Conservation (phyloP, 495 filamentous ascomycete genomes). For the Penicillium canescens region DNA sequence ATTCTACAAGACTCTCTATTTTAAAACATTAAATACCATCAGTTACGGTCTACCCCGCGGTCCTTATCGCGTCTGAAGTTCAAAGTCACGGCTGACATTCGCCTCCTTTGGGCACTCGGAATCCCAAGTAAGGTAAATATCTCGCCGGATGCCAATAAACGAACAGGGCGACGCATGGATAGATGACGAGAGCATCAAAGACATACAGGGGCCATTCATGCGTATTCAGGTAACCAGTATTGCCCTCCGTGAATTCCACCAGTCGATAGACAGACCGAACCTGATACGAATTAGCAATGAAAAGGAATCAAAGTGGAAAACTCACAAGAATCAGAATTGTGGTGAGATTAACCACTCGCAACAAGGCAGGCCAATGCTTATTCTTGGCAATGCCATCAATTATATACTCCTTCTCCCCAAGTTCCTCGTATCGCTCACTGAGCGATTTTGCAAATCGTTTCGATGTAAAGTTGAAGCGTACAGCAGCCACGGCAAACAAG, state of each 20-base stretch:
- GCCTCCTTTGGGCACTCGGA: constrained; percentile 19
- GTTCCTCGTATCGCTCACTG: constrained; percentile 24
- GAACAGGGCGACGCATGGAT: constrained; percentile 48
- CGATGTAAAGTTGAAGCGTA: constrained; percentile 42
- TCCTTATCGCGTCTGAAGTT: background rate
- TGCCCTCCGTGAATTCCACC: constrained; percentile 60
- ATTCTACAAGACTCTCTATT: too few species aligned
- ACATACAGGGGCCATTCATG: constrained; percentile 63
- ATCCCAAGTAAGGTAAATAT: constrained; percentile 46
- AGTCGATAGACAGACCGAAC: constrained; percentile 62
- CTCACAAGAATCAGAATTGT: constrained; percentile 56
- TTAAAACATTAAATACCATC: background rate
- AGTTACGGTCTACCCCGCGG: background rate
- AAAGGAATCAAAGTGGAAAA: background rate
- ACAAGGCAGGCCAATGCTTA: constrained; percentile 50
- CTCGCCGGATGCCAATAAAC: constrained; percentile 48
- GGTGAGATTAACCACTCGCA: constrained; percentile 53
- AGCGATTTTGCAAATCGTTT: constrained; percentile 33
- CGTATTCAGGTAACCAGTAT: constrained; percentile 48
- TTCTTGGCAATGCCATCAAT: constrained; percentile 31
- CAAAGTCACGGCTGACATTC: background rate
- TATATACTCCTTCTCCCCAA: constrained; percentile 27
- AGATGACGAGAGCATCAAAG: constrained; percentile 61
- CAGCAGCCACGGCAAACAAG: constrained; percentile 39
- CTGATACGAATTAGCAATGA: constrained; percentile 19